Evolutionary conservation across 352 stramenopile genomes (phyloP), one percentile per base, ranked within the genome.

Genomic region (Phytophthora lateralis): DNA sequence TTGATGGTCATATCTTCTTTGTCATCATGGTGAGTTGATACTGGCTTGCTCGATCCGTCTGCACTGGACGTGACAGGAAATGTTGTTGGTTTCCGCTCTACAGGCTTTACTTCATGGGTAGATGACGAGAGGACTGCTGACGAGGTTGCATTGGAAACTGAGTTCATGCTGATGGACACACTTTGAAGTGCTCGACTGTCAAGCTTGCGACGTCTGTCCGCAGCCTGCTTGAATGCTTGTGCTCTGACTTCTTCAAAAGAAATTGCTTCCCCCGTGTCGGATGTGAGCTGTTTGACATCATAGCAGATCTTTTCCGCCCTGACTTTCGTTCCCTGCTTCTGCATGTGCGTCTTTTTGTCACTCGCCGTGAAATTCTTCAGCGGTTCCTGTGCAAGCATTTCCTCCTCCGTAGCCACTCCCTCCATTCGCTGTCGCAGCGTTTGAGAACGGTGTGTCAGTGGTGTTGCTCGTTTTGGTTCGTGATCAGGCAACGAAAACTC

Each of bases 1-100:
- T 92, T 96, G 52, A 96, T 94, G 14, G 87, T 96, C 75, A 96
- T 85, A 55, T 96, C 85, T 61, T 96, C 85, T 76, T 91, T 78
- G 4, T 74, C 82, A 30, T 71, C 75, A 26, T 71, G 66, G 21
- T 78, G 60, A 7, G 75, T 37, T 38, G 49, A 60, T 6, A 42
- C 47, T 20, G 54, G 34, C 15, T 71, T 61, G 3, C 48, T 69
- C 11, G 63, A 43, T 15, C 56, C 38, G 6, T 47, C 53, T 14
- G 26, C 35, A 27, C 4, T 38, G 14, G 55, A 42, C 15, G 29
- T 43, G 10, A 29, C 9, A 11, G 51, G 38, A 21, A 44, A 2
- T 30, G 27, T n/a, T 48, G 30, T 24, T 27, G 50, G 14, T 24
- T 67, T 63, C 37, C 18, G 52, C 20, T 60, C 57, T 49, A 38